Base-by-base conservation (phyloP, 345 rosid species). In the Eucalyptus curtisii region DNA sequence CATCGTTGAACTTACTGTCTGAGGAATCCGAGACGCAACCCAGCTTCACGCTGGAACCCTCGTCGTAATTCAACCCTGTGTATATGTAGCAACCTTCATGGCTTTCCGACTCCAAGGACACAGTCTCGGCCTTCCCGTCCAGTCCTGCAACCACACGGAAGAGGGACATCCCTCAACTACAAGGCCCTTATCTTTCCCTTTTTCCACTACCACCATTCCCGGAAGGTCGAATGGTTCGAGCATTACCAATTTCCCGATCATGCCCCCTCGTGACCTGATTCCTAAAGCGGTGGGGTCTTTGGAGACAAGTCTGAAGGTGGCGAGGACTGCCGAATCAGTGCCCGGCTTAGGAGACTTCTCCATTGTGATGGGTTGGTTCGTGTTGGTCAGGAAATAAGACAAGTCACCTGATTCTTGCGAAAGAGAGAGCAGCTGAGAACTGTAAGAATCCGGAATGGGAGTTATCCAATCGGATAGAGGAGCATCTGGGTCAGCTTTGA, bases 171-270 rank as follows among this genome's bases (percentile, higher is more conserved):
- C 92, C 87, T 90, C 88, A 33, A 97, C 91, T 2, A 52, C 91
- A 64, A 96, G 91, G 87, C 84, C 55, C 57, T 55, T 27, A 12
- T 89, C 95, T 50, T 87, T 84, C 86, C 93, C 95, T 89, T 92
- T 90, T 25, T 87, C 90, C 87, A 86, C 93, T 47, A 98, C 66
- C 82, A 93, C 76, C 98, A 93, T 95, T 66, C 99, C 98, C 8
- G 99, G 98, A 89, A 93, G 92, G 91, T 94, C 94, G 64, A 96
- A 96, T 86, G 98, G 97, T 87, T 98, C 99, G 3, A 97, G 92
- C 93, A 90, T 91, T 76, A 97, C 93, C 16, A 84, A 82, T 91
- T 95, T 91, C 37, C 98, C 98, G 42, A 94, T 91, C 10, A 91
- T 86, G 66, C 91, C 95, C 25, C 57, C n/a, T 4, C 55, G 13